Conservation (phyloP, 345 rosid genomes). For the Boechera retrofracta region DNA sequence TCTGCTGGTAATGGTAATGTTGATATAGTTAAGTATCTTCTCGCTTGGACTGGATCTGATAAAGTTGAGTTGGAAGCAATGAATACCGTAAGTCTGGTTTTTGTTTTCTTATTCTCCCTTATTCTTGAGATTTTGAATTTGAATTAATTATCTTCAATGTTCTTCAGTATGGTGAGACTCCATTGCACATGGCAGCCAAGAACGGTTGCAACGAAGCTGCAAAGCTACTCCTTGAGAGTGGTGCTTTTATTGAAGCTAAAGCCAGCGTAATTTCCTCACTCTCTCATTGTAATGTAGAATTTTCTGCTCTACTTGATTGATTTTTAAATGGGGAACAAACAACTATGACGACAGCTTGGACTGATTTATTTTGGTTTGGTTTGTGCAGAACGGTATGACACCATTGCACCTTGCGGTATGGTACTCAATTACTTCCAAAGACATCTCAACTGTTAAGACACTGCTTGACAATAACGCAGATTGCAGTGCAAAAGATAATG, state of each 20-base stretch:
- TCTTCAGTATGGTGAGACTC: slow-evolving; percentile 95
- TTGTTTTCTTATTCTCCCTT: not conserved
- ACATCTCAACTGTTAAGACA: slow-evolving; percentile 78
- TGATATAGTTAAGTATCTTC: slow-evolving; percentile 74
- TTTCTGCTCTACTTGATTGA: not conserved
- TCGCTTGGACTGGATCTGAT: slow-evolving; percentile 72
- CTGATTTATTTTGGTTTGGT: slow-evolving; percentile 2
- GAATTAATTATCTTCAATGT: slow-evolving; percentile 1
- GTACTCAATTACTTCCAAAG: slow-evolving; percentile 83
- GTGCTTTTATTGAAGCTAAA: slow-evolving; percentile 89
- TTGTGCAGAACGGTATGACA: slow-evolving; percentile 95
- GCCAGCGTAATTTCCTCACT: slow-evolving; percentile 59
- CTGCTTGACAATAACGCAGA: slow-evolving; percentile 86
- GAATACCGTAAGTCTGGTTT: slow-evolving; percentile 63
- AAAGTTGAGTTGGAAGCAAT: slow-evolving; percentile 84
- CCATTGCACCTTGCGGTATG: slow-evolving; percentile 98
- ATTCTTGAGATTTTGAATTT: slow-evolving; percentile 7
- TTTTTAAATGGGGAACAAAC: not conserved
- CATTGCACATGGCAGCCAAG: slow-evolving; percentile 99
- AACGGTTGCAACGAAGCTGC: slow-evolving; percentile 92
- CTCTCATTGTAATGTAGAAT: not conserved
- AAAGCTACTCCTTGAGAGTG: slow-evolving; percentile 72
- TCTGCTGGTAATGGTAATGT: slow-evolving; percentile 82
- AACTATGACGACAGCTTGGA: not conserved
- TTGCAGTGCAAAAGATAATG: slow-evolving; percentile 91